These are phyloP conservation scores for Pascua guehoae DNA, from an alignment of 1,284 basidiomycete genomes.

Conservation along the genomic window DNA sequence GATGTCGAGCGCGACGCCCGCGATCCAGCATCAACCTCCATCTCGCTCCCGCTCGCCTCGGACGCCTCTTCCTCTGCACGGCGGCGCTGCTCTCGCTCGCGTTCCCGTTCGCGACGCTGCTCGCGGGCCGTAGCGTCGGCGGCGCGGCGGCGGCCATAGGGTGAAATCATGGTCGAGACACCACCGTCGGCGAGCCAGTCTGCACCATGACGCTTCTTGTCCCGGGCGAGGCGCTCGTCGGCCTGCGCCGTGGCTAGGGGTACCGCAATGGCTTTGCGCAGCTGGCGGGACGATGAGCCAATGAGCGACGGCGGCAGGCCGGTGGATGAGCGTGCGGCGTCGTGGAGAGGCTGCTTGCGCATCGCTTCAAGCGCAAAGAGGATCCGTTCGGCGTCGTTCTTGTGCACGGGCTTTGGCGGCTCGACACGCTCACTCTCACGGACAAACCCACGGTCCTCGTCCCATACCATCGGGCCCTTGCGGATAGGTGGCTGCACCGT, in stretches of 20 bases:
- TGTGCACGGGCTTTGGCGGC: slow-evolving; percentile 24
- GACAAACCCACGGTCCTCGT: slow-evolving; percentile 40
- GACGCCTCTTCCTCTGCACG: neutral
- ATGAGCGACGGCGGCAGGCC: slow-evolving; percentile 26
- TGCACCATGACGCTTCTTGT: slow-evolving; percentile 15
- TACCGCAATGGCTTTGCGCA: slow-evolving; percentile 42
- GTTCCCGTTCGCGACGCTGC: slow-evolving; percentile 16
- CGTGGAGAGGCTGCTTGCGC: slow-evolving; percentile 22
- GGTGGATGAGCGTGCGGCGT: slow-evolving; percentile 8
- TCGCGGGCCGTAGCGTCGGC: slow-evolving; percentile 31
- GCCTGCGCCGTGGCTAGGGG: slow-evolving; percentile 42
- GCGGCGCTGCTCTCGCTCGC: neutral
- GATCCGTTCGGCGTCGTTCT: slow-evolving; percentile 47
- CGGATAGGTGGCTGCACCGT: slow-evolving; percentile 19
- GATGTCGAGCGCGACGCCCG: neutral
- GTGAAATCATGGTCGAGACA: slow-evolving; percentile 44
- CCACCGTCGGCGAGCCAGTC: slow-evolving; percentile 23
- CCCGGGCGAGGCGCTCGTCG: slow-evolving; percentile 22
- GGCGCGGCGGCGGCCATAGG: slow-evolving; percentile 42
- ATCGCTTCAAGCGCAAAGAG: slow-evolving; percentile 44
- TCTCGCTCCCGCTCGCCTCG: slow-evolving; percentile 13
- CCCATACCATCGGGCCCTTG: slow-evolving; percentile 45
- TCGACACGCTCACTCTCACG: slow-evolving; percentile 33
- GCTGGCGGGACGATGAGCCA: slow-evolving; percentile 38
- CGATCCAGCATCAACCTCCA: slow-evolving; percentile 12